Evolutionary conservation across 202 grass and related monocot species (phyloP), one percentile per base, ranked within the genome.

Genomic region (Dendrocalamus latiflorus): DNA sequence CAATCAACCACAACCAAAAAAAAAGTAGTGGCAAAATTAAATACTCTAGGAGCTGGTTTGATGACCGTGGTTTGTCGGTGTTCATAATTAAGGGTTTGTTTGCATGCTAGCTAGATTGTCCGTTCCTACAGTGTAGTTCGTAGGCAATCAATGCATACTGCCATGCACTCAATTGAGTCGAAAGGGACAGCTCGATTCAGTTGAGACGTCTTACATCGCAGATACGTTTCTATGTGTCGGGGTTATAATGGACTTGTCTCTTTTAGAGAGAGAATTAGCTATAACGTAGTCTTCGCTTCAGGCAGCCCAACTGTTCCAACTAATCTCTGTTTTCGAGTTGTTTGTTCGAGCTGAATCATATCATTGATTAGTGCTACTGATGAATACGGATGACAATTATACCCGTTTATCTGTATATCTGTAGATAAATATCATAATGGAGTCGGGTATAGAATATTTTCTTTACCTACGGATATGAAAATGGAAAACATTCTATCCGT

Each of bases 191-290:
- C 10, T 79, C 39, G 33, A 68, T 44, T 84, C 75, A 51, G 86
- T 84, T 88, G 86, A 83, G 75, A 84, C 81, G 75, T 84, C 86
- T 55, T 48, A 74, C 86, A 21, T 74, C 65, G 56, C 72, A 82
- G 72, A 87, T 64, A 81, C 71, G 62, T 38, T 70, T 59, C 39
- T 39, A 49, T 68, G 63, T 85, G 54, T 78, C 54, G 65, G 59
- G 59, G 66, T 57, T 81, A 47, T 71, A 58, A 70, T 59, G 39
- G 53, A 13, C 24, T 76, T 68, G 81, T 84, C 61, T 47, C 61
- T 57, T 84, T 44, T 51, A 24, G 55, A 50, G 33, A 72, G 41
- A 21, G 79, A 59, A 41, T 36, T 57, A 17, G 8, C 65, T 58
- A 42, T 25, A 75, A n/a, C n/a, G 20, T 61, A 77, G 24, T 62